A percentile compares a stretch with the other conserved stretches of the same genome.
These are phyloP conservation scores for Trichoderma breve DNA, from an alignment of 2,329 filamentous ascomycete species.

Conservation along the genomic window DNA sequence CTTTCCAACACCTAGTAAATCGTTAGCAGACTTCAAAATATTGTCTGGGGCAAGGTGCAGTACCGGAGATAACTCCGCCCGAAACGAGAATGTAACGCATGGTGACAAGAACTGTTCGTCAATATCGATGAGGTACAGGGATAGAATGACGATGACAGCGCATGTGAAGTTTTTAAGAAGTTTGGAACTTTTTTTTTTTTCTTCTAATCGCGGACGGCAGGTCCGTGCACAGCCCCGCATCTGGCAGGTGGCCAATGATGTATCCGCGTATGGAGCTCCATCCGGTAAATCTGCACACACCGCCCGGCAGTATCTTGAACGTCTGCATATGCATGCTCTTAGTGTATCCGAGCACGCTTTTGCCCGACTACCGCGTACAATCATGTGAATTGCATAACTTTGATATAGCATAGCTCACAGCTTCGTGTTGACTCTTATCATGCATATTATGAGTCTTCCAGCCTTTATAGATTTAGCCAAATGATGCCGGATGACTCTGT, in stretches of 20 bases:
- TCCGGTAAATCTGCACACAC: not conserved
- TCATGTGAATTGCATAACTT: not conserved
- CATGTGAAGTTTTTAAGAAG: conserved; percentile 1
- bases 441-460: not conserved
- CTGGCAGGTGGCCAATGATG: not conserved
- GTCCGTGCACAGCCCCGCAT: conserved; percentile 2
- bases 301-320: not conserved
- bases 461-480: not conserved
- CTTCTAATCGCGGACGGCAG: not conserved
- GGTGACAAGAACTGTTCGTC: conserved; percentile 18
- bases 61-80: conserved; percentile 55
- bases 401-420: not conserved
- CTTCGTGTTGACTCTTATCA: not conserved
- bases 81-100: conserved; percentile 33
- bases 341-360: not conserved
- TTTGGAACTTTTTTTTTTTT: not conserved
- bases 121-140: not conserved
- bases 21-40: not conserved
- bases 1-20: not conserved
- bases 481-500: not conserved
- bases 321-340: not conserved
- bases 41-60: conserved; percentile 39
- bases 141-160: not conserved
- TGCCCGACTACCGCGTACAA: not conserved
- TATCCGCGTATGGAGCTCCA: not conserved